Conservation (phyloP, 768 basidiomycete genomes). For the Mycena rebaudengoi region DNA sequence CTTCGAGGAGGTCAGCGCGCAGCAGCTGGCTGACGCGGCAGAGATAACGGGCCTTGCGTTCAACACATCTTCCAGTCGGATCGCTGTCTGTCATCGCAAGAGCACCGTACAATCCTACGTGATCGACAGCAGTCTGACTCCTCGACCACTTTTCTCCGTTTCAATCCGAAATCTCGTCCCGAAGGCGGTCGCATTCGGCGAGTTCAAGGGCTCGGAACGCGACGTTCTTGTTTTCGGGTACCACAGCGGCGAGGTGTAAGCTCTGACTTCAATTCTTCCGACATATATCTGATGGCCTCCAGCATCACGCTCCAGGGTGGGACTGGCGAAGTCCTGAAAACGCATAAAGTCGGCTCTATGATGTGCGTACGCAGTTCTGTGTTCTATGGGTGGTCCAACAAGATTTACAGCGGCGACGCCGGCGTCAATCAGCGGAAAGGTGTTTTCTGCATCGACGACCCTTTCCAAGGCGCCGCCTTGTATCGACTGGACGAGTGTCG, state of each 20-base stretch:
- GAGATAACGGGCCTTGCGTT: constrained; percentile 1
- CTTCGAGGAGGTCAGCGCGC: not conserved
- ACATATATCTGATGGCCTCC: not conserved
- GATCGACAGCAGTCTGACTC: not conserved
- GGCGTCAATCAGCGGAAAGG: not conserved
- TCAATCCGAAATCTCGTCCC: not conserved
- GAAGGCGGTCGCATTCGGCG: not conserved
- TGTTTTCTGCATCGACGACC: not conserved
- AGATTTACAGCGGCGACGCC: not conserved
- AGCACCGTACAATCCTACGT: not conserved
- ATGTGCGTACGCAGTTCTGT: not conserved
- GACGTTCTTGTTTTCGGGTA: not conserved
- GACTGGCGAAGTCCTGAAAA: not conserved
- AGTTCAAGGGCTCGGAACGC: not conserved
- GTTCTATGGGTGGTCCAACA: not conserved
- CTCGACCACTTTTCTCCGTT: not conserved
- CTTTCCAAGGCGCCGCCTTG: not conserved
- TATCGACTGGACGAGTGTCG: constrained; percentile 2
- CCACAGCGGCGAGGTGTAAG: constrained; percentile 2
- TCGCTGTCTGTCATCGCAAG: not conserved
- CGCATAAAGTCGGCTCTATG: not conserved
- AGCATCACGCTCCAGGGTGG: not conserved
- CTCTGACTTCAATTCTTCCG: not conserved
- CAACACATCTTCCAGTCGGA: not conserved
- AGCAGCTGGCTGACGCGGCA: not conserved